Base-by-base conservation (phyloP, 148 eudicot genomes). In the Vaccinium darrowii region DNA sequence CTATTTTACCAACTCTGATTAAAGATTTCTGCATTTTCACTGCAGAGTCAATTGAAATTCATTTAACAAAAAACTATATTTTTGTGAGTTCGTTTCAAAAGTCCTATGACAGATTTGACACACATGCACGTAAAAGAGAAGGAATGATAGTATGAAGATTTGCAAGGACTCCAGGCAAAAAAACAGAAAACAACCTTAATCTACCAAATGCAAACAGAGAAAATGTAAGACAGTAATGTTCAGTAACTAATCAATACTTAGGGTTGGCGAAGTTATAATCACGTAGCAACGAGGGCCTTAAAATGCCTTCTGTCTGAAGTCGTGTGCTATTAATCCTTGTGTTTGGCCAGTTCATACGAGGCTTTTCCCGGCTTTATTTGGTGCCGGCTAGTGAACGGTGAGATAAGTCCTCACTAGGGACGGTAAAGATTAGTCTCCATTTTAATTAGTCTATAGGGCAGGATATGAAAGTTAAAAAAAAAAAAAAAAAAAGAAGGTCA, bases 151-250 rank as follows among this genome's bases (percentile, higher is more conserved):
- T 3, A 63, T 63, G 27, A 7, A 63, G 13, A 65, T 23, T 65
- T 65, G 30, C 30, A 65, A 65, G 72, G 15, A 65, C 72, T 10
- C 5, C 30, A 9, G 72, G 72, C 10, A 65, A 23, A 65, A 14
- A 65, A 65, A 33, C 72, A 65, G 15, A 65, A 62, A 62, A 62
- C 27, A 8, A 9, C 72, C 30, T 65, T 65, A 21, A 62, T 69
- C 74, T 27, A 69, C 74, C 74, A 27, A 27, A 27, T 43, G 23
- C 78, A 72, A 15, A 74, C n/a, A 81, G 74, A 69, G 33, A 65
- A 13, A 30, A 12, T 69, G 43, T 39, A 69, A 69, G 74, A 27
- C 13, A 69, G 13, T 5, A 13, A 12, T 30, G 43, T 69, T 12
- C 74, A 5, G 43, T 30, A 27, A 69, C 5, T 4, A 23, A 65